phyloP scores from a whole-genome alignment of 352 stramenopile genomes.

The Phytophthora litchii region DNA sequence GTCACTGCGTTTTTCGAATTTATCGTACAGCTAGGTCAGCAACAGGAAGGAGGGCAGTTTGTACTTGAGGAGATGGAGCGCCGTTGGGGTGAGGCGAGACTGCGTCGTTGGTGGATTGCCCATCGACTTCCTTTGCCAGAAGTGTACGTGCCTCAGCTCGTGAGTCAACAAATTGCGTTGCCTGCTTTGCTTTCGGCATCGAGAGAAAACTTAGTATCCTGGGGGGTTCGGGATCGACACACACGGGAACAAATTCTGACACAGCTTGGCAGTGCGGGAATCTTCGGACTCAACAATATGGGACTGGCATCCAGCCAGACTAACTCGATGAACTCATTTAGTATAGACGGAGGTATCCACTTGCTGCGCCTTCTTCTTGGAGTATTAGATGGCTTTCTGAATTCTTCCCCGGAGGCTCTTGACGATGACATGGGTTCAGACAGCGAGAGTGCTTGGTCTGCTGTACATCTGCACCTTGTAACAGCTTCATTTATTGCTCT shows the following conservation, averaged over 20 bases:
- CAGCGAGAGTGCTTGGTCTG: conserved; percentile 34
- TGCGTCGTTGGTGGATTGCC: conserved; percentile 63
- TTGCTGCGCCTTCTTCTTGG: conserved; percentile 56
- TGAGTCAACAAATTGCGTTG: conserved; percentile 53
- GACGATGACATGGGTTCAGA: conserved; percentile 21
- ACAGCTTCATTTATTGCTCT: conserved; percentile 48
- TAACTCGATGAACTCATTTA: conserved; percentile 13
- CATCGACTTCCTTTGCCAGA: conserved; percentile 45
- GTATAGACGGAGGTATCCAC: conserved; percentile 55
- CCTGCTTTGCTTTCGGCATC: conserved; percentile 54
- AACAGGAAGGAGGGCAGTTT: conserved; percentile 28
- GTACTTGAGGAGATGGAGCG: conserved; percentile 39
- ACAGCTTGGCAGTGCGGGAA: conserved; percentile 24
- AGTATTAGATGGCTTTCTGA: conserved; percentile 63
- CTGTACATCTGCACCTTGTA: conserved; percentile 53
- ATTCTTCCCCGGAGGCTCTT: conserved; percentile 18
- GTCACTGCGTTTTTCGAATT: conserved; percentile 65
- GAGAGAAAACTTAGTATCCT: conserved; percentile 73
- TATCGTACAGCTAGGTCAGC: conserved; percentile 50
- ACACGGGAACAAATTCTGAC: conserved; percentile 59
- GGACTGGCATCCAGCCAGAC: neutral
- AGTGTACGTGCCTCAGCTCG: conserved; percentile 42
- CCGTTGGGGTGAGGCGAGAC: conserved; percentile 57
- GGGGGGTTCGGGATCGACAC: conserved; percentile 61
- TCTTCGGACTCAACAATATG: neutral